phyloP scores from a whole-genome alignment of 768 basidiomycete genomes.

The Boletus pseudo-olivaceus region DNA sequence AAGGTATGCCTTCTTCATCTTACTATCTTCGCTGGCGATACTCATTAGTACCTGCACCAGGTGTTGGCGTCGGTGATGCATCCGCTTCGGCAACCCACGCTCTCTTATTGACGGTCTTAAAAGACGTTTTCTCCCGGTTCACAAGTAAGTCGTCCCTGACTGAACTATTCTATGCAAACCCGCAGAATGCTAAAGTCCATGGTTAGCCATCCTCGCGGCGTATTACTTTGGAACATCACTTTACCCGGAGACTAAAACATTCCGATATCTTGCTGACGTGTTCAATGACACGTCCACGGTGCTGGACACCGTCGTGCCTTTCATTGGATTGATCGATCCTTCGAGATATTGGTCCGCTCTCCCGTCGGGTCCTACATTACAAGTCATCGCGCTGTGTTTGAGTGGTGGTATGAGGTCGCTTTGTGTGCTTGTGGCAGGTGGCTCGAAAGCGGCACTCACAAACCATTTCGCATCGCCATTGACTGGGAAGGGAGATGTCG shows the following conservation, averaged over 20 bases:
- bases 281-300: constrained; percentile 60
- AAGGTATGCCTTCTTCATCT: constrained; percentile 40
- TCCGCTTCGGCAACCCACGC: constrained; percentile 65
- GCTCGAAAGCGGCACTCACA: constrained; percentile 67
- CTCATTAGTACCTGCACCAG: constrained; percentile 34
- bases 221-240: constrained; percentile 62
- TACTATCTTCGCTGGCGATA: neutral
- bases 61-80: constrained; percentile 65
- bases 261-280: constrained; percentile 63
- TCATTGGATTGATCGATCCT: constrained; percentile 36
- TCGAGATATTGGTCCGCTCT: constrained; percentile 34
- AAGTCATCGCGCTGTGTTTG: constrained; percentile 50
- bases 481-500: constrained; percentile 55
- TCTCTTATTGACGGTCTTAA: constrained; percentile 59
- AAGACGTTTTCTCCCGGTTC: constrained; percentile 60
- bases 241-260: constrained; percentile 67
- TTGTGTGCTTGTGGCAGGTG: constrained; percentile 62
- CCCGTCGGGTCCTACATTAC: constrained; percentile 32
- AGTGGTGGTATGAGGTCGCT: constrained; percentile 57
- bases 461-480: constrained; percentile 59
- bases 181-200: neutral
- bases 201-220: constrained; percentile 57
- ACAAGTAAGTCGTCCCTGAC: constrained; percentile 45
- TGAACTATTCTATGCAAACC: neutral
- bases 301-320: constrained; percentile 58